Percentiles rank a stretch among this genome's conserved stretches.
phyloP scores from a whole-genome alignment of 164 flowering plant genomes.

The Stephania japonica region DNA sequence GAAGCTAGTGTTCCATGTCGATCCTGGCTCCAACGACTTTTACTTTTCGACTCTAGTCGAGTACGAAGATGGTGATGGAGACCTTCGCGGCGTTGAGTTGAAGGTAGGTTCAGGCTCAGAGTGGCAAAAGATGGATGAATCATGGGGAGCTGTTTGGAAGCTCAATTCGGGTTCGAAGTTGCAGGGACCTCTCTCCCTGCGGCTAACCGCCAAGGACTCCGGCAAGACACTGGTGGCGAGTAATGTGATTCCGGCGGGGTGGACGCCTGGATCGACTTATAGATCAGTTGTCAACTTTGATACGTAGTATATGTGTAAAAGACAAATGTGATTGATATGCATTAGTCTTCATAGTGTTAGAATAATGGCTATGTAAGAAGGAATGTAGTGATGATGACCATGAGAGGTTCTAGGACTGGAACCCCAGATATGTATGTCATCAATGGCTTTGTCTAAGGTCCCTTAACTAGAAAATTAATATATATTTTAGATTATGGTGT shows the following conservation, averaged over 20 bases:
- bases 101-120: conserved; percentile 2
- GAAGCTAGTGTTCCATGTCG: conserved; percentile 44
- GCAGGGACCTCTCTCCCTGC: conserved; percentile 45
- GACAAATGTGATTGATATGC: neutral
- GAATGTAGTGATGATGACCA: neutral
- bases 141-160: conserved; percentile 72
- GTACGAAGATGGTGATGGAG: conserved; percentile 53
- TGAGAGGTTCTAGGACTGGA: neutral
- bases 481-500: too few species aligned
- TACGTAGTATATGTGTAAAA: neutral
- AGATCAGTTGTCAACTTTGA: conserved; percentile 50
- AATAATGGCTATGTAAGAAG: neutral
- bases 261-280: conserved; percentile 55
- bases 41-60: conserved; percentile 44
- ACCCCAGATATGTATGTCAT: neutral
- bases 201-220: conserved; percentile 32
- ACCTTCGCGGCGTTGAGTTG: conserved; percentile 39
- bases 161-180: conserved; percentile 30
- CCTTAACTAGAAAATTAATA: too few species aligned
- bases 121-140: conserved; percentile 49
- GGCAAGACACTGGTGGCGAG: conserved; percentile 35
- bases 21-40: conserved; percentile 44
- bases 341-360: neutral
- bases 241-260: conserved; percentile 58
- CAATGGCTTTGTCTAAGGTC: too few species aligned